Percentiles rank a stretch among this genome's conserved stretches.
These are phyloP conservation scores for Ettlia oleoabundans DNA, from an alignment of 139 green algal genomes.

Conservation along the genomic window DNA sequence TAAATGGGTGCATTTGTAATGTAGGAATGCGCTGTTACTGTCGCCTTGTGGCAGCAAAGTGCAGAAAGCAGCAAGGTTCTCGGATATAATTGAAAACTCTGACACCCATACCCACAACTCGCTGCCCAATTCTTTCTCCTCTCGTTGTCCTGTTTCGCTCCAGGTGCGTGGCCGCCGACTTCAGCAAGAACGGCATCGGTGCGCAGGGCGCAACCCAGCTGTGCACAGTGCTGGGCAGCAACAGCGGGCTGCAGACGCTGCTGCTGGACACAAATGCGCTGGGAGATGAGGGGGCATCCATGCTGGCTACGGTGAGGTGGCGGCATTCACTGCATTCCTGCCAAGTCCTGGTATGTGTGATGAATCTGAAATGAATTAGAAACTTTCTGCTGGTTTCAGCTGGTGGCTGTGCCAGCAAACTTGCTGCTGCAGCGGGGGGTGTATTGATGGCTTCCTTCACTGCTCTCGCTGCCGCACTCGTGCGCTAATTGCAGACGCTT, in stretches of 20 bases:
- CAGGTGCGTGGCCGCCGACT: constrained; percentile 76
- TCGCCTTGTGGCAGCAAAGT: too few relatives aligned
- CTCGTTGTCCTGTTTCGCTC: neutral
- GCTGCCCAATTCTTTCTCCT: neutral
- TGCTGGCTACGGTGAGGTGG: constrained; percentile 57
- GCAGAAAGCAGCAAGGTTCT: too few relatives aligned
- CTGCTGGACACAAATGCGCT: constrained; percentile 84
- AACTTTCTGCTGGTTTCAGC: neutral
- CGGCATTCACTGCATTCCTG: too few relatives aligned
- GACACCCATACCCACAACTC: neutral
- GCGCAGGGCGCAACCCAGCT: constrained; percentile 71
- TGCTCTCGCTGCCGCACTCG: constrained; percentile 35
- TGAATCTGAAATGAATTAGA: too few relatives aligned
- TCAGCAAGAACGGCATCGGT: constrained; percentile 94
- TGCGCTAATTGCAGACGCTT: constrained; percentile 55
- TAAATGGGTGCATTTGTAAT: too few relatives aligned
- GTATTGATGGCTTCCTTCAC: neutral
- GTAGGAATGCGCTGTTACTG: too few relatives aligned
- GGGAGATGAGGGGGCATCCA: constrained; percentile 68
- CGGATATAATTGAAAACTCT: too few relatives aligned
- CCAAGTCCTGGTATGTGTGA: too few relatives aligned
- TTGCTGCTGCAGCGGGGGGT: neutral
- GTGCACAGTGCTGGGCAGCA: constrained; percentile 67
- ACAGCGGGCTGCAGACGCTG: constrained; percentile 65
- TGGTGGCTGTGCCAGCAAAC: neutral